These are phyloP conservation scores for Drechslera avenae DNA, from an alignment of 2,329 filamentous ascomycete species.

Conservation along the genomic window DNA sequence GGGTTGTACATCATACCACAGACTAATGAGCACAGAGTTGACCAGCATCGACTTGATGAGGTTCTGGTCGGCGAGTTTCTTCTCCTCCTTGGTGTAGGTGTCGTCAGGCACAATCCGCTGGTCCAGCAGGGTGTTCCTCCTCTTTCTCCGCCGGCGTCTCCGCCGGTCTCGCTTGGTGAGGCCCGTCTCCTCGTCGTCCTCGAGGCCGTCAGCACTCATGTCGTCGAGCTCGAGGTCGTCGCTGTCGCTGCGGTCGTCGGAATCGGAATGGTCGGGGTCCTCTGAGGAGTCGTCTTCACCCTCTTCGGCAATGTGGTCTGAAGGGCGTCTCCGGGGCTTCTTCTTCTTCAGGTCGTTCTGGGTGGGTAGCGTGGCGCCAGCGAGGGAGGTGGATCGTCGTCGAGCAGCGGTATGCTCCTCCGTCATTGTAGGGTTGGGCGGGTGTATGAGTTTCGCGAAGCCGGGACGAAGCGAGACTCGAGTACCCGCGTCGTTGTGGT, in stretches of 20 bases:
- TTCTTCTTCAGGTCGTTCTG: slow-evolving; percentile 23
- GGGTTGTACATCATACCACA: slow-evolving; percentile 65
- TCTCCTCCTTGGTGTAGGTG: slow-evolving; percentile 71
- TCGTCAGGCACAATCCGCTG: slow-evolving; percentile 64
- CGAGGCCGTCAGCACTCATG: slow-evolving; percentile 69
- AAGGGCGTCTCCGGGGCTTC: slow-evolving; percentile 35
- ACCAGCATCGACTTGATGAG: slow-evolving; percentile 71
- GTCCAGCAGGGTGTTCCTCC: slow-evolving; percentile 73
- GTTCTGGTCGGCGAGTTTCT: slow-evolving; percentile 74
- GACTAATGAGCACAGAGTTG: slow-evolving; percentile 78
- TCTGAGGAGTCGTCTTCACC: slow-evolving; percentile 33
- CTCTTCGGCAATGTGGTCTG: slow-evolving; percentile 44
- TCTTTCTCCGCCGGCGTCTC: slow-evolving; percentile 69
- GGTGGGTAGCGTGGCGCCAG: slow-evolving; percentile 31
- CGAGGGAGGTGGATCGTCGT: slow-evolving; percentile 44
- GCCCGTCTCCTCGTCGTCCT: slow-evolving; percentile 89
- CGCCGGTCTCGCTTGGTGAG: slow-evolving; percentile 75
- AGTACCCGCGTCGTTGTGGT: slow-evolving; percentile 24
- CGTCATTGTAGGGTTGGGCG: slow-evolving; percentile 41
- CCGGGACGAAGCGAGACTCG: slow-evolving; percentile 18
- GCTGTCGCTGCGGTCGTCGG: slow-evolving; percentile 45
- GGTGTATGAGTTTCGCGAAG: slow-evolving; percentile 39
- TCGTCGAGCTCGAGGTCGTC: slow-evolving; percentile 63
- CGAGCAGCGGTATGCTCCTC: slow-evolving; percentile 36
- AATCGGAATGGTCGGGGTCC: slow-evolving; percentile 37